phyloP scores from a whole-genome alignment of 805 yeast genomes.

The Zygosaccharomyces kombuchaensis region DNA sequence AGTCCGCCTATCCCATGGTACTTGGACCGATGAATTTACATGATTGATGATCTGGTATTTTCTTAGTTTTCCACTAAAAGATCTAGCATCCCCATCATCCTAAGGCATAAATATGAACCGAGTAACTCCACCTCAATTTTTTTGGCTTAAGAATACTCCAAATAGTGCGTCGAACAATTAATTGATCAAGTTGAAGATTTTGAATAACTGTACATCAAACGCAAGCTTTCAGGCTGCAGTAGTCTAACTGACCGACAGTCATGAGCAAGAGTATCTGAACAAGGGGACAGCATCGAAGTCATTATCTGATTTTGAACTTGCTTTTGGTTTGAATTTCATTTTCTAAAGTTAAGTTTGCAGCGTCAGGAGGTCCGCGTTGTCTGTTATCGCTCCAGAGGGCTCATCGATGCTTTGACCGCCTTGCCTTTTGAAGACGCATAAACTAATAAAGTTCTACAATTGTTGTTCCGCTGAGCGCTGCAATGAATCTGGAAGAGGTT shows the following conservation, averaged over 20 bases:
- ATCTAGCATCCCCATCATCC: too few species aligned
- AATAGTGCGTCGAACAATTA: too few species aligned
- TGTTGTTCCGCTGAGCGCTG: not conserved
- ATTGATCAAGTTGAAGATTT: too few species aligned
- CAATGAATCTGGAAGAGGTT: conserved; percentile 12
- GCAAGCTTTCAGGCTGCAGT: not conserved
- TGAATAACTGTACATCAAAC: not conserved
- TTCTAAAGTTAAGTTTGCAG: not conserved
- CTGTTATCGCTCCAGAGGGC: not conserved
- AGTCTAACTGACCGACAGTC: not conserved
- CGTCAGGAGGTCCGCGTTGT: not conserved
- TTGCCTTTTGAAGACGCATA: not conserved
- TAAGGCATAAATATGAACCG: too few species aligned
- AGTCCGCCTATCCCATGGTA: too few species aligned
- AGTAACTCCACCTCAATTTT: too few species aligned
- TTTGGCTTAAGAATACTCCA: too few species aligned
- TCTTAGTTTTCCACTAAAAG: too few species aligned
- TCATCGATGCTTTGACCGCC: not conserved
- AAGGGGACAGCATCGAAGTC: not conserved
- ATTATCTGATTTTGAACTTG: not conserved
- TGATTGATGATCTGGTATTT: too few species aligned
- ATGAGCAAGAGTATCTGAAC: not conserved
- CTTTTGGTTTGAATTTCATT: not conserved
- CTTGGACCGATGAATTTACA: too few species aligned
- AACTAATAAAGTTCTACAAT: not conserved